Conservation (phyloP, 495 filamentous ascomycete species). For the Hypoxylon lenormandii region DNA sequence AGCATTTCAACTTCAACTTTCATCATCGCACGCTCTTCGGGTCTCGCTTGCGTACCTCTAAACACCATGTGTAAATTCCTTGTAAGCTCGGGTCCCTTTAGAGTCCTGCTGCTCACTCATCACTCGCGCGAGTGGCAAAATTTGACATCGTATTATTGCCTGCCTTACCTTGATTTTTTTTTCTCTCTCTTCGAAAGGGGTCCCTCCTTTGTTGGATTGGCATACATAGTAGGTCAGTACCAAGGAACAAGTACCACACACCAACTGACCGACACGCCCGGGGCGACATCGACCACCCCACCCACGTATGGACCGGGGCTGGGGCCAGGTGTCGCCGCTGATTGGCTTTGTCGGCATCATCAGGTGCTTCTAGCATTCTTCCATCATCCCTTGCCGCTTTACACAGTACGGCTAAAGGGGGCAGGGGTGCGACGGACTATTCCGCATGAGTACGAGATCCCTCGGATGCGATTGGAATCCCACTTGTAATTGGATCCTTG, state of each 20-base stretch:
- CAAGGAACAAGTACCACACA: constrained; percentile 4
- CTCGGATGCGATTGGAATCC: constrained; percentile 34
- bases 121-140: not conserved
- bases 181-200: not conserved
- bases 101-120: constrained; percentile 2
- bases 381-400: constrained; percentile 48
- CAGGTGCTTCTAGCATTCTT: constrained; percentile 51
- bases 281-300: constrained; percentile 7
- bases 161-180: constrained; percentile 4
- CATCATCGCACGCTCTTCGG: not conserved
- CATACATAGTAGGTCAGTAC: not conserved
- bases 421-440: constrained; percentile 43
- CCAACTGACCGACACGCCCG: constrained; percentile 20
- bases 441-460: constrained; percentile 44
- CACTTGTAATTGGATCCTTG: constrained; percentile 46
- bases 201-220: not conserved
- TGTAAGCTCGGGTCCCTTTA: too few species aligned
- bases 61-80: not conserved
- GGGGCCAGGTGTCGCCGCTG: constrained; percentile 4
- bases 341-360: constrained; percentile 43
- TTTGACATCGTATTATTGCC: not conserved
- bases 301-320: constrained; percentile 23
- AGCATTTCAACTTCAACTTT: too few species aligned
- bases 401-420: constrained; percentile 40
- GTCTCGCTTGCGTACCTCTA: not conserved